These are phyloP conservation scores for Rauvolfia tetraphylla DNA, from an alignment of 257 asterid species.

Conservation along the genomic window DNA sequence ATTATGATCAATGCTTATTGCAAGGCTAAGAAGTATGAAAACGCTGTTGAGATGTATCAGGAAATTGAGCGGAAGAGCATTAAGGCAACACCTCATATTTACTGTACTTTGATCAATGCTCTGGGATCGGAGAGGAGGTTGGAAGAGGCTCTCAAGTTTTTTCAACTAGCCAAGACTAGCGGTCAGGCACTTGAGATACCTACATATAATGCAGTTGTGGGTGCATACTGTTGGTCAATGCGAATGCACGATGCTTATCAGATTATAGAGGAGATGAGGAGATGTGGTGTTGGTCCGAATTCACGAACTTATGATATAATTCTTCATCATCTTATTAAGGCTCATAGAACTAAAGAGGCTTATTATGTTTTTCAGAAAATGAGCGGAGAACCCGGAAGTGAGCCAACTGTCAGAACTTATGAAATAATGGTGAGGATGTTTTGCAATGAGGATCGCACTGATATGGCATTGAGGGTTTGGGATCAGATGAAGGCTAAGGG, in stretches of 20 bases:
- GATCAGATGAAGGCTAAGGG: slow-evolving; percentile 72
- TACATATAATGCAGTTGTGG: slow-evolving; percentile 73
- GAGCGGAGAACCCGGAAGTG: slow-evolving; percentile 54
- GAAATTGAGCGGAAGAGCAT: slow-evolving; percentile 59
- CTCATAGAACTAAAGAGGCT: slow-evolving; percentile 49
- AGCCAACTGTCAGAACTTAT: slow-evolving; percentile 61
- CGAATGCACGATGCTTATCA: slow-evolving; percentile 48
- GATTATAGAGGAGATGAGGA: slow-evolving; percentile 63
- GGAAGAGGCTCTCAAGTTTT: slow-evolving; percentile 57
- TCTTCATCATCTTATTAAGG: slow-evolving; percentile 60
- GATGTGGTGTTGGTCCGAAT: slow-evolving; percentile 60
- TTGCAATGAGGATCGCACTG: slow-evolving; percentile 50
- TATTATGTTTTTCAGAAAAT: slow-evolving; percentile 50
- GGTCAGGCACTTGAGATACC: slow-evolving; percentile 50
- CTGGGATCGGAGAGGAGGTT: slow-evolving; percentile 70
- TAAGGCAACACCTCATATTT: slow-evolving; percentile 69
- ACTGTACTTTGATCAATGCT: slow-evolving; percentile 76
- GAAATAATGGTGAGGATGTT: slow-evolving; percentile 84
- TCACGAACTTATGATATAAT: slow-evolving; percentile 67
- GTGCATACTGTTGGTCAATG: slow-evolving; percentile 76
- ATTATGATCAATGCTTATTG: slow-evolving; percentile 65
- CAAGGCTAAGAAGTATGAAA: slow-evolving; percentile 45
- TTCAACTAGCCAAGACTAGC: slow-evolving; percentile 46
- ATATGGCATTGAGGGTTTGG: slow-evolving; percentile 69
- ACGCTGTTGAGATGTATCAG: slow-evolving; percentile 43